Evolutionary conservation across 768 basidiomycete genomes (phyloP).

Genomic region (Lentinula sp.): DNA sequence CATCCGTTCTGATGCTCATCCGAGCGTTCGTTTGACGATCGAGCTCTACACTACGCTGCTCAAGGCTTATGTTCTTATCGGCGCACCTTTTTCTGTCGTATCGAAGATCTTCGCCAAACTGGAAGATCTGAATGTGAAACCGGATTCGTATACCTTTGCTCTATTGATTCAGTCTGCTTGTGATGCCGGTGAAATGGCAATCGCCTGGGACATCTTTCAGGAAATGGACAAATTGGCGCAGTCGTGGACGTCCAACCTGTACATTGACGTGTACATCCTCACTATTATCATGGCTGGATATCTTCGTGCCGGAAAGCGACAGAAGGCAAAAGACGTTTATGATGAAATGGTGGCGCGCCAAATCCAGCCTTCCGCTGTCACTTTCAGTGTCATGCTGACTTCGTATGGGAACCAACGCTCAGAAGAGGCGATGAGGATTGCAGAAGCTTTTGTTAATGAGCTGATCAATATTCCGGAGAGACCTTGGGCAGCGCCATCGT

Average conservation of each 20-base stretch:
- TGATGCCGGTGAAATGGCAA: conserved; percentile 57
- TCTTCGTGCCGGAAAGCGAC: conserved; percentile 46
- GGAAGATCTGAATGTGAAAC: conserved; percentile 40
- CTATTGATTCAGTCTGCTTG: conserved; percentile 78
- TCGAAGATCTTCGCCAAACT: conserved; percentile 56
- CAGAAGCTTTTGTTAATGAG: conserved; percentile 57
- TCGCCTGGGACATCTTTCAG: conserved; percentile 59
- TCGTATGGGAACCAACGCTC: conserved; percentile 49
- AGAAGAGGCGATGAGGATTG: conserved; percentile 47
- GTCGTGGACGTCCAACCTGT: conserved; percentile 28
- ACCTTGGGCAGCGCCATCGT: conserved; percentile 31
- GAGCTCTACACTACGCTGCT: conserved; percentile 73
- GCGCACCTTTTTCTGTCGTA: conserved; percentile 67
- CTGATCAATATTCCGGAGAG: conserved; percentile 33
- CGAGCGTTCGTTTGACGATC: conserved; percentile 40
- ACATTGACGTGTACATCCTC: conserved; percentile 52
- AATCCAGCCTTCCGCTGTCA: conserved; percentile 61
- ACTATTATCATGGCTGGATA: conserved; percentile 75
- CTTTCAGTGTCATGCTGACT: conserved; percentile 61
- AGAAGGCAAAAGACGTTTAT: conserved; percentile 57
- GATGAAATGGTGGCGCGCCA: conserved; percentile 64
- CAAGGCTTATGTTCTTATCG: conserved; percentile 78
- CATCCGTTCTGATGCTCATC: conserved; percentile 30
- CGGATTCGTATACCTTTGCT: conserved; percentile 62
- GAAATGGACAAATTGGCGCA: conserved; percentile 54